A percentile compares a stretch with the other conserved stretches of the same genome.
These are phyloP conservation scores for Tuber borchii DNA, from an alignment of 495 filamentous ascomycete species.

Conservation along the genomic window DNA sequence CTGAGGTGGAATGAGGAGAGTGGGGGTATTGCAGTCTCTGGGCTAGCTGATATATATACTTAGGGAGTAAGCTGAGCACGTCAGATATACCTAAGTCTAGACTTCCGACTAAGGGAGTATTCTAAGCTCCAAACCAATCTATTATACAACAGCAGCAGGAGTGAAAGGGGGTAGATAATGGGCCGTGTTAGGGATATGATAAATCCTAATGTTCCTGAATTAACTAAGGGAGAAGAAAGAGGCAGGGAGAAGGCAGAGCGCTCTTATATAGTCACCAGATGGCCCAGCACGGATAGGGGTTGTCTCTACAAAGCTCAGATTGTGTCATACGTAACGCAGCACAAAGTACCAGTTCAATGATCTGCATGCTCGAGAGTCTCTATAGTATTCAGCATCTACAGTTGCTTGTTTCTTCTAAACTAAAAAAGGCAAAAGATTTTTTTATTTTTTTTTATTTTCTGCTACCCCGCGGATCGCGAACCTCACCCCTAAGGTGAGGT, in stretches of 20 bases:
- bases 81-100: not conserved
- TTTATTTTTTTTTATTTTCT: too few relatives aligned
- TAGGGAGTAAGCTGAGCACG: not conserved
- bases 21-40: not conserved
- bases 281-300: not conserved
- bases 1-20: not conserved
- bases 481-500: too few relatives aligned
- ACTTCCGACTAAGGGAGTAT: not conserved
- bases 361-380: too few relatives aligned
- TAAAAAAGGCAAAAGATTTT: too few relatives aligned
- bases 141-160: not conserved
- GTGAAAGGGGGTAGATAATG: not conserved
- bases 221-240: not conserved
- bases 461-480: too few relatives aligned
- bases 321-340: not conserved
- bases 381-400: too few relatives aligned
- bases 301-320: not conserved
- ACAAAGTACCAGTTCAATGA: not conserved
- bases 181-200: not conserved
- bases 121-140: not conserved
- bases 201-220: not conserved
- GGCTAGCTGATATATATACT: not conserved
- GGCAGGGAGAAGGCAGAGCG: not conserved
- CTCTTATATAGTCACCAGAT: not conserved
- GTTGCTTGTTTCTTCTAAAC: too few relatives aligned